Conservation (phyloP, 2,329 filamentous ascomycete species). For the Pseudogymnoascus verrucosus region DNA sequence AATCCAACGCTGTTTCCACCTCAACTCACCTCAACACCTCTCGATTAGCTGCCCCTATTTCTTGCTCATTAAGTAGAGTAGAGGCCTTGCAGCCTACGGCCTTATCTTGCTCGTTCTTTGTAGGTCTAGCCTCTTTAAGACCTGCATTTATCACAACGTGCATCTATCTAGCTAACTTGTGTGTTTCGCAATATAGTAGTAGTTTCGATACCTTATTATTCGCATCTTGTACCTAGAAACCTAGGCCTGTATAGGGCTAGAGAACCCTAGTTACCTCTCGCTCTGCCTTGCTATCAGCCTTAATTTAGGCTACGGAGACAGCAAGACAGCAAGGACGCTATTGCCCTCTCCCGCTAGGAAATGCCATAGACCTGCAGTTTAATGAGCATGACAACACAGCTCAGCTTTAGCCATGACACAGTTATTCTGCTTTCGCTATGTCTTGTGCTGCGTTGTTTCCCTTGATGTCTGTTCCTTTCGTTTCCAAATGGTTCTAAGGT, state of each 20-base stretch:
- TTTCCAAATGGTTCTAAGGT: not conserved
- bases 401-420: not conserved
- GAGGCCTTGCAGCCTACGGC: too few species aligned
- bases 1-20: too few species aligned
- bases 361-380: not conserved
- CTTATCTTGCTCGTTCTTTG: too few species aligned
- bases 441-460: not conserved
- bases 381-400: not conserved
- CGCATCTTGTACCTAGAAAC: too few species aligned
- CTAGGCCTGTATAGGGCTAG: not conserved
- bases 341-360: not conserved
- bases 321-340: not conserved
- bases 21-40: too few species aligned
- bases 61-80: too few species aligned
- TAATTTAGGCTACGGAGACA: not conserved
- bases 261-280: not conserved
- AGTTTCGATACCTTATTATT: too few species aligned
- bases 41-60: too few species aligned
- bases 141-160: too few species aligned
- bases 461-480: not conserved
- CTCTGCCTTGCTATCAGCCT: not conserved
- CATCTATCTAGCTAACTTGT: too few species aligned
- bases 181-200: too few species aligned
- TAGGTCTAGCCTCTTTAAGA: too few species aligned
- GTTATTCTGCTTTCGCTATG: not conserved